Percentiles rank a stretch among this genome's conserved stretches.
phyloP scores from a whole-genome alignment of 2,329 filamentous ascomycete genomes.

The Dothideomycetes sp. region DNA sequence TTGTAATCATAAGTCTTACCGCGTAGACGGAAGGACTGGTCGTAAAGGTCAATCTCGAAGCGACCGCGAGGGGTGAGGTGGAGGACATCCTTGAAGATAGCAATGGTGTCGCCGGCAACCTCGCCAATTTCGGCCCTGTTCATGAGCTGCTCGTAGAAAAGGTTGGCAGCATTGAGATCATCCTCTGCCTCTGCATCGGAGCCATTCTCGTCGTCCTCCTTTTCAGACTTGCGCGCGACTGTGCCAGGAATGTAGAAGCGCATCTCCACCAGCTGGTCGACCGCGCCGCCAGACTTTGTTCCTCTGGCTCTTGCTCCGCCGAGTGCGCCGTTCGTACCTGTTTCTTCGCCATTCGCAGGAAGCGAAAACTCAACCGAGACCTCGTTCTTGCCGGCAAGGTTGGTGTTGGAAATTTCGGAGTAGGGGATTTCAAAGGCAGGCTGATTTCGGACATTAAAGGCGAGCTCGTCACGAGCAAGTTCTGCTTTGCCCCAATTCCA shows the following conservation, averaged over 20 bases:
- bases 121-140: constrained; percentile 99
- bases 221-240: constrained; percentile 60
- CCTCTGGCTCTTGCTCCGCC: constrained; percentile 66
- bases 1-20: constrained; percentile 99
- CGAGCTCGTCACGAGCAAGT: constrained; percentile 86
- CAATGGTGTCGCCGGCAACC: constrained; percentile 95
- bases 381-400: constrained; percentile 93
- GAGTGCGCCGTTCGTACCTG: constrained; percentile 60
- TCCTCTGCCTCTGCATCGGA: constrained; percentile 43
- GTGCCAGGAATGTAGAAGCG: constrained; percentile 95
- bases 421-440: constrained; percentile 96
- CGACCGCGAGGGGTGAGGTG: constrained; percentile 97
- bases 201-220: constrained; percentile 60
- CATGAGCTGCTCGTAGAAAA: constrained; percentile 98
- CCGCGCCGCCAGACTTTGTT: constrained; percentile 78
- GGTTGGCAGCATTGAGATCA: constrained; percentile 84
- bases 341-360: constrained; percentile 58
- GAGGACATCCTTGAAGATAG: constrained; percentile 90
- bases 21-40: constrained; percentile 88
- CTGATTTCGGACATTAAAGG: constrained; percentile 94
- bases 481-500: constrained; percentile 99
- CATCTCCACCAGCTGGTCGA: constrained; percentile 95
- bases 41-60: constrained; percentile 99
- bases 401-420: constrained; percentile 95
- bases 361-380: constrained; percentile 90